Evolutionary conservation across 805 yeast species (phyloP), one percentile per base, ranked within the genome.

Genomic region (Wickerhamiella sorbophila): DNA sequence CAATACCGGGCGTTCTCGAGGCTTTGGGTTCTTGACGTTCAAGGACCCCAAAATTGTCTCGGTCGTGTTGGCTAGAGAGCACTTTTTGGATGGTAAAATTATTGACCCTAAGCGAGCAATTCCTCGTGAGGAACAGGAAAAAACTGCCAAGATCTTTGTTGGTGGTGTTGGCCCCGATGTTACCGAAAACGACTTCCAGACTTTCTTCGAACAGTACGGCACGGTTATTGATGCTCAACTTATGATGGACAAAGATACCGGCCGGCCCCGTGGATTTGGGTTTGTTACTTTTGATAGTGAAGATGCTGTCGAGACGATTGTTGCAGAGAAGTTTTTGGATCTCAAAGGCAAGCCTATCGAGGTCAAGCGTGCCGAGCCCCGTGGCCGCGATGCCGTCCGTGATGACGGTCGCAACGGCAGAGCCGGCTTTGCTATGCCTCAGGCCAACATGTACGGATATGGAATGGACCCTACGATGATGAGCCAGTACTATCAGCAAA

Each of bases 41-140:
- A 75, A 73, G 39, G 79, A 77, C 48, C 72, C 94, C n/a, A 62
- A 67, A 22, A 75, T 91, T 33, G 97, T 88, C 31, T 88, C 83
- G 56, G 81, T 74, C 50, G 97, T 88, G 42, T 71, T 88, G 52
- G 76, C 75, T 50, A 76, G 81, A 46, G 91, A 82, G 56, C 98
- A 88, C 59, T 74, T 84, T 42, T 66, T 88, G 40, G 98, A 88
- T 57, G 97, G 97, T 49, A 88, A 88, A 62, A 80, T 88, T 46
- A 91, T 88, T 58, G 98, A 88, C 59, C 97, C 98, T 32, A 88
- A 88, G 61, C 74, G 97, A 55, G 96, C 98, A 20, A 88, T 88
- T 54, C 96, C 97, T 29, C 80, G 84, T 60, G 96, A 88, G 58
- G 96, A 88, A 61, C 98, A 88, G 62, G 95, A 87, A 58, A 83